Base-by-base conservation (phyloP, 148 eudicot genomes). In the Nyssa sinensis region DNA sequence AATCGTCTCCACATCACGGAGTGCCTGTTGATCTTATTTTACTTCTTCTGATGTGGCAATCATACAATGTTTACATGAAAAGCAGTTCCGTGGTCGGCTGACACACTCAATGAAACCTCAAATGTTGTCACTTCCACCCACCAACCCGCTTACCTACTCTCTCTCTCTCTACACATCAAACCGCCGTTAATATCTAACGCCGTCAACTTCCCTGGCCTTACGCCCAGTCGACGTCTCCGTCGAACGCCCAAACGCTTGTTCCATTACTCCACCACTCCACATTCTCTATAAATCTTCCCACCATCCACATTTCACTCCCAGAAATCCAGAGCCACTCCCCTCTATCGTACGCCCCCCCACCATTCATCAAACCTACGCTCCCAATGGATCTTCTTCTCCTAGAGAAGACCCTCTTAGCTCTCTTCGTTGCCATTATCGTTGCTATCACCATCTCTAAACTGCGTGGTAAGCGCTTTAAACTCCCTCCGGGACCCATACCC, bases 401-500 rank as follows among this genome's bases (percentile, higher is more conserved):
- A 39, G 92, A 90, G 75, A 92, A 92, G 80, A 47, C 75, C 30
- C 86, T 92, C 0, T 25, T 81, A 7, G 88, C 77, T 17, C 81
- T 90, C 30, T 88, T 92, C 75, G 64, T 77, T 28, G 83, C 94
- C 31, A 72, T 77, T 0, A 5, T 81, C 0, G 53, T 77, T 0
- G 97, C 97, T 8, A 81, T 80, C 29, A 23, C 70, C 0, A 60
- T 92, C 64, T 83, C 97, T 1, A 85, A 85, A 51, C 44, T 90
- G 7, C 77, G 84, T 3, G 89, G 94, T 2, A 85, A 81, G 69
- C 75, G 76, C 0, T 75, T 87, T 59, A 86, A 82, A 0, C 91
- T 92, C 39, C 97, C 97, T 0, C 97, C 97, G 0, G 97, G 94
- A 0, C 97, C 97, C 3, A 2, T 86, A 17, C 87, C 94, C 1